These are phyloP conservation scores for Phytophthora lateralis DNA, from an alignment of 352 stramenopile species.

Conservation along the genomic window DNA sequence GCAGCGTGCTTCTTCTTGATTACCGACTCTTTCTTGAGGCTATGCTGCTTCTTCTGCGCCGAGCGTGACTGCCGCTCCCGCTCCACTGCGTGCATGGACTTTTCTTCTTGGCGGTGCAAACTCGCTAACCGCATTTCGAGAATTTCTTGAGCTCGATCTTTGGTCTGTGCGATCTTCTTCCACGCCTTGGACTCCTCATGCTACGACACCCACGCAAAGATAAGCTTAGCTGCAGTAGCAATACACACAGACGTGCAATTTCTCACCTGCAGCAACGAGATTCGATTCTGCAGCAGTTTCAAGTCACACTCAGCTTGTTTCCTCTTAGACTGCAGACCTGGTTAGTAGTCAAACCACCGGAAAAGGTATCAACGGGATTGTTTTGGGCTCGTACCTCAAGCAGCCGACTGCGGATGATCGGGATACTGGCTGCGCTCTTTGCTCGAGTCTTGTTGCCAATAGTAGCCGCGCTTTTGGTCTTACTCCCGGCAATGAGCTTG, in stretches of 20 bases:
- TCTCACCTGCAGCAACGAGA: slow-evolving; percentile 62
- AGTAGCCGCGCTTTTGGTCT: not conserved
- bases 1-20: slow-evolving; percentile 79
- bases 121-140: slow-evolving; percentile 63
- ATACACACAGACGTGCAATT: not conserved
- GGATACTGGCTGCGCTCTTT: slow-evolving; percentile 50
- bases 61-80: slow-evolving; percentile 49
- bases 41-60: slow-evolving; percentile 61
- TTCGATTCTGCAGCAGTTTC: slow-evolving; percentile 75
- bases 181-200: slow-evolving; percentile 78
- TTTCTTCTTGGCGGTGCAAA: slow-evolving; percentile 52
- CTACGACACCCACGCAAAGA: not conserved
- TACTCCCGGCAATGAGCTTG: slow-evolving; percentile 34
- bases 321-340: slow-evolving; percentile 51
- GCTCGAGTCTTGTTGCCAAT: slow-evolving; percentile 24
- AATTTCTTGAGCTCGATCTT: slow-evolving; percentile 74
- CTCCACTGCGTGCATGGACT: slow-evolving; percentile 46
- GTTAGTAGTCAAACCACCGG: not conserved
- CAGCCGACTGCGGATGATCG: slow-evolving; percentile 55
- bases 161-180: slow-evolving; percentile 84
- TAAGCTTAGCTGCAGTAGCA: too few relatives aligned
- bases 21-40: slow-evolving; percentile 72
- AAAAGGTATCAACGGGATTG: not conserved
- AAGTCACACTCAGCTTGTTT: slow-evolving; percentile 81
- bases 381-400: slow-evolving; percentile 40